phyloP scores from a whole-genome alignment of 78 protist species.

The Corallochytrium limacisporum region DNA sequence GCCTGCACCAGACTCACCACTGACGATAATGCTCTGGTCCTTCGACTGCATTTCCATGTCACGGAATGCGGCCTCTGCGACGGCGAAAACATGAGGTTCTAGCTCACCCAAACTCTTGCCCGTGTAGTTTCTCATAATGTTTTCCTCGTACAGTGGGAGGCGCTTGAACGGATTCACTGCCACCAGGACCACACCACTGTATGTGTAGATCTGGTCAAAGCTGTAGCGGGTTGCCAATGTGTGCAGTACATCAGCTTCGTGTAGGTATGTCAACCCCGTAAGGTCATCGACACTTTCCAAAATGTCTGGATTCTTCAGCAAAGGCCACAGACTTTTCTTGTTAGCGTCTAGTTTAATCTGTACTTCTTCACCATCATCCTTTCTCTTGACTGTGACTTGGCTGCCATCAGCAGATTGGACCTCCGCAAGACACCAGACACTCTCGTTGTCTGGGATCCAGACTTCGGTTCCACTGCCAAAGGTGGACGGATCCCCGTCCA shows the following conservation, averaged over 20 bases:
- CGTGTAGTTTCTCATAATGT: not conserved
- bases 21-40: not conserved
- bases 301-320: not conserved
- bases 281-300: not conserved
- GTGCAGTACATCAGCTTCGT: slow-evolving; percentile 10
- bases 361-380: too few relatives aligned
- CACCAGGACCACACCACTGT: slow-evolving; percentile 15
- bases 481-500: too few relatives aligned
- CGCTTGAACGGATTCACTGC: slow-evolving; percentile 22
- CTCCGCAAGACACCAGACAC: too few relatives aligned
- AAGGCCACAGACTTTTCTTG: too few relatives aligned
- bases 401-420: too few relatives aligned
- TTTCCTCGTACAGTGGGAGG: not conserved
- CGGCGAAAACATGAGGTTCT: slow-evolving; percentile 77
- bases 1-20: slow-evolving; percentile 94
- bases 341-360: too few relatives aligned
- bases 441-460: too few relatives aligned
- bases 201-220: slow-evolving; percentile 11
- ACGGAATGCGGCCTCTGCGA: slow-evolving; percentile 62
- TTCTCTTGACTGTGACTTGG: too few relatives aligned
- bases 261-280: slow-evolving; percentile 1
- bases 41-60: slow-evolving; percentile 3
- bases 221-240: slow-evolving; percentile 6
- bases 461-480: too few relatives aligned
- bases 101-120: slow-evolving; percentile 52